A percentile compares a stretch with the other conserved stretches of the same genome.
These are phyloP conservation scores for Styphnolobium japonicum DNA, from an alignment of 306 rosid genomes.

Conservation along the genomic window DNA sequence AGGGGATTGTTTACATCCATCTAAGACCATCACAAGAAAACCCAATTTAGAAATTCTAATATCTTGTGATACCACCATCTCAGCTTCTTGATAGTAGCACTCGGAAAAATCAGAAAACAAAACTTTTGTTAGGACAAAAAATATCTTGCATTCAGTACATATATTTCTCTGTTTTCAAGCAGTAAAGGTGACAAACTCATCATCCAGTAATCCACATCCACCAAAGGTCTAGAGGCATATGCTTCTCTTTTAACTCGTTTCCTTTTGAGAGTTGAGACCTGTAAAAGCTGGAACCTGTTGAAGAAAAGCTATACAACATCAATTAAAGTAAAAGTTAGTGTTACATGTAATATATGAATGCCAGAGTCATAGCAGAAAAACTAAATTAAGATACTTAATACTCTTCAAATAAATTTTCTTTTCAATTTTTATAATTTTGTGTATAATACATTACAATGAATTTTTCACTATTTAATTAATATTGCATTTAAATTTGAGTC, in stretches of 20 bases:
- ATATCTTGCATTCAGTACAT: background rate
- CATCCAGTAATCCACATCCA: constrained; percentile 16
- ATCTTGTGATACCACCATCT: constrained; percentile 13
- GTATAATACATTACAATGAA: background rate
- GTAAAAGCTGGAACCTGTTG: constrained; percentile 45
- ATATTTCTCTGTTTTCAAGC: constrained; percentile 21
- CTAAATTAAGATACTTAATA: background rate
- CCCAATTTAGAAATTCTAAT: background rate
- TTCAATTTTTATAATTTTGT: background rate
- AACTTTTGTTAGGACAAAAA: background rate
- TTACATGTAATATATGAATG: background rate
- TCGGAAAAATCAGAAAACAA: background rate
- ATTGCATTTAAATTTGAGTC: background rate
- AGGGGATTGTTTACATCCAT: constrained; percentile 13
- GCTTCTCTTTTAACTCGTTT: constrained; percentile 27
- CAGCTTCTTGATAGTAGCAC: background rate
- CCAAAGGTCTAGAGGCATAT: constrained; percentile 28
- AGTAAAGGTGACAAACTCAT: constrained; percentile 15
- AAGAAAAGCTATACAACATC: constrained; percentile 30
- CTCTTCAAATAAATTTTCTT: background rate
- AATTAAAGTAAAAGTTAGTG: background rate
- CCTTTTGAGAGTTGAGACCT: constrained; percentile 31
- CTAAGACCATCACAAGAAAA: background rate
- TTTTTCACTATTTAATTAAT: background rate
- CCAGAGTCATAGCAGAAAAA: background rate